Evolutionary conservation across 2,329 filamentous ascomycete species (phyloP), one percentile per base, ranked within the genome.

Genomic region (Stachybotrys chartarum): DNA sequence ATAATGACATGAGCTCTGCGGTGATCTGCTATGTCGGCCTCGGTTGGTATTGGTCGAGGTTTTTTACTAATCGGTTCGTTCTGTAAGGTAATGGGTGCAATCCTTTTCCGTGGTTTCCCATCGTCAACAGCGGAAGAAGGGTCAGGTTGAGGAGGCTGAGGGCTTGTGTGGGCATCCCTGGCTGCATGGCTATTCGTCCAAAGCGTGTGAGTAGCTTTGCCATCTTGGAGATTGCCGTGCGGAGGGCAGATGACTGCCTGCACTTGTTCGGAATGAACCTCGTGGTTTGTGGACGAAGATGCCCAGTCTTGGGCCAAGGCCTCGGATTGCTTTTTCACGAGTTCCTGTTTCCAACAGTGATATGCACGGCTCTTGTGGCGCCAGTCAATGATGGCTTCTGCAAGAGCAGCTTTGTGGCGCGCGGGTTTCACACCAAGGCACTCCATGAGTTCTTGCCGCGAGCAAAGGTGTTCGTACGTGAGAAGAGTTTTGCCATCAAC

Each of bases 401-500:
- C 72, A 2, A 94, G 68, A 1, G 78, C 79, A 49, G 75, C 73
- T 56, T 83, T 80, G 58, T 87, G 82, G 3, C 80, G 81, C 18
- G 84, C 69, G 5, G 78, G 75, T 45, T 69, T 78, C 54, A 92
- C 72, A 1, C 76, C 79, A 17, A 90, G 74, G 7, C 81, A 80
- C 3, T 68, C 58, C 60, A 75, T 75, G 14, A 84, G 67, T 39
- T 84, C 76, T 12, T 75, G 69, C 14, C 84, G 70, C 1, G 74
- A 71, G 45, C 74, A 73, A 24, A 80, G 70, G 11, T 86, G 75
- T 39, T 79, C 74, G 30, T 72, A 78, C 0, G 79, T 82, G 1
- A 93, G 72, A 0, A 92, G 75, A 0, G 79, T 76, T 49, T 82
- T 75, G 1, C 90, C 90, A 54, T 85, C 82, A 6, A 93, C 75